Evolutionary conservation across 1,284 basidiomycete genomes (phyloP).

Genomic region (Pyrrhoderma lamaoense): DNA sequence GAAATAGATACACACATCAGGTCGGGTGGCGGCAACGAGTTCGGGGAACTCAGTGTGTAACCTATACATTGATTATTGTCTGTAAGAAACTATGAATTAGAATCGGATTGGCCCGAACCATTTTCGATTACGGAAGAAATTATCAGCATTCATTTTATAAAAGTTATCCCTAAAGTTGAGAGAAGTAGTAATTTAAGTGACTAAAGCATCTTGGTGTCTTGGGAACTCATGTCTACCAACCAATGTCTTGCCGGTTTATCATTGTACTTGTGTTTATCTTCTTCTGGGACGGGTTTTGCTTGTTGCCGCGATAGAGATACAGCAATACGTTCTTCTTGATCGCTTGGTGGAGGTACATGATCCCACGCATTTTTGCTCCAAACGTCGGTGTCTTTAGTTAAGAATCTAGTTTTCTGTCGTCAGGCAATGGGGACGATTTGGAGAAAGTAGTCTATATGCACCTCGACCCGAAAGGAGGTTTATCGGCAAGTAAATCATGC

Average conservation of each 20-base stretch:
- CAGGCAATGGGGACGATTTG: conserved; percentile 3
- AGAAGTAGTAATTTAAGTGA: too few relatives aligned
- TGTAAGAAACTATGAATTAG: not conserved
- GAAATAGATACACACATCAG: conserved; percentile 41
- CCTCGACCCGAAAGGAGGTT: conserved; percentile 70
- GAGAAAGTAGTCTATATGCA: conserved; percentile 24
- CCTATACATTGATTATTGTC: conserved; percentile 34
- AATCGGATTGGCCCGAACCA: conserved; percentile 42
- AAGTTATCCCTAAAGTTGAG: conserved; percentile 70
- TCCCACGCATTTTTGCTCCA: conserved; percentile 84
- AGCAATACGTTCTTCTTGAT: conserved; percentile 64
- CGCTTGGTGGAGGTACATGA: conserved; percentile 77
- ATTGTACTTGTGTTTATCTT: conserved; percentile 65
- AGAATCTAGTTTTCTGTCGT: conserved; percentile 39
- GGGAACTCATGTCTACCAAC: conserved; percentile 36
- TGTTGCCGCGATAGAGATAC: conserved; percentile 64
- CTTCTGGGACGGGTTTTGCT: conserved; percentile 57
- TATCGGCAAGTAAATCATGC: conserved; percentile 46
- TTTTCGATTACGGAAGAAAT: conserved; percentile 90
- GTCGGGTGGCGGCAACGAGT: conserved; percentile 60
- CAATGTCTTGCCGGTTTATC: conserved; percentile 67
- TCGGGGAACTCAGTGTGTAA: conserved; percentile 91
- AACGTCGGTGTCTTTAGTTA: conserved; percentile 54
- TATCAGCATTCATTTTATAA: conserved; percentile 75
- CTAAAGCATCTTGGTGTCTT: too few relatives aligned